Conservation (phyloP, 208 protist genomes). For the Leishmania arabica region DNA sequence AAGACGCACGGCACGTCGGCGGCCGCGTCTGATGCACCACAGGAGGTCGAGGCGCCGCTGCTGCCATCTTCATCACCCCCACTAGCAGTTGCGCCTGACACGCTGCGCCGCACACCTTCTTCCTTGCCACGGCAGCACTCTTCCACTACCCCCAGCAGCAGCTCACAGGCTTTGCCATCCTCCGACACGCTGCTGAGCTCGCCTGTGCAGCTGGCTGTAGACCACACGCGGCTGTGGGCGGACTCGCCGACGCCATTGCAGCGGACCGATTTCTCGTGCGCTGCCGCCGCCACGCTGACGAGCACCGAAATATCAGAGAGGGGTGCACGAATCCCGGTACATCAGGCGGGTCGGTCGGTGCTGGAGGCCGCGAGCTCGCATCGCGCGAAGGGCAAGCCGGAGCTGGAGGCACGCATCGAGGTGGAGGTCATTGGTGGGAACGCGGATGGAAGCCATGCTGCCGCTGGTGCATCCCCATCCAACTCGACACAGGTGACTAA, state of each 20-base stretch:
- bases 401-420: not conserved
- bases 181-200: conserved; percentile 10
- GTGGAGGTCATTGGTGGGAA: not conserved
- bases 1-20: not conserved
- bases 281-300: not conserved
- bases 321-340: not conserved
- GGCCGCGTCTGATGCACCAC: not conserved
- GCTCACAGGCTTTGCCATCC: not conserved
- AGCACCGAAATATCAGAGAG: not conserved
- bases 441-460: not conserved
- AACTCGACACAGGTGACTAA: not conserved
- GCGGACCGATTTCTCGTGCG: not conserved
- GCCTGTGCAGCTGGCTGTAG: not conserved
- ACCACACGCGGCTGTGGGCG: conserved; percentile 17
- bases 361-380: not conserved
- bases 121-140: not conserved
- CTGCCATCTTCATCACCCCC: not conserved
- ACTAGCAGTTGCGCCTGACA: not conserved
- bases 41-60: not conserved
- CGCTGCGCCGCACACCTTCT: not conserved
- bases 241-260: not conserved
- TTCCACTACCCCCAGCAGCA: not conserved
- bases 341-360: not conserved
- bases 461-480: not conserved
- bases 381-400: not conserved